Evolutionary conservation across 768 basidiomycete species (phyloP).

Genomic region (Auricularia sp.): DNA sequence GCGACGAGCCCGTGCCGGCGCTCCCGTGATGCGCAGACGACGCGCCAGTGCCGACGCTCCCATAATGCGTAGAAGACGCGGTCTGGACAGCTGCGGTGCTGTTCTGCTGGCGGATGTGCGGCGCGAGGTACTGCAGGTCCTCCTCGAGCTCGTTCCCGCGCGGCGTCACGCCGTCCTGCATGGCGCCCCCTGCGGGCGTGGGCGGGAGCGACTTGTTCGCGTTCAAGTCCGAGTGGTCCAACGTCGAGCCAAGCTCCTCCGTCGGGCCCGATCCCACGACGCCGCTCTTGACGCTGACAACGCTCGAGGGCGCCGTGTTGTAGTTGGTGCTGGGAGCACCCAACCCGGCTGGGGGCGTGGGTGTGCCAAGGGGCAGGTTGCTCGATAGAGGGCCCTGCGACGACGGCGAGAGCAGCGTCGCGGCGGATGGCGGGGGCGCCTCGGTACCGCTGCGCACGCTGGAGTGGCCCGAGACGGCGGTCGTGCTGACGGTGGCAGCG

Average conservation of each 20-base stretch:
- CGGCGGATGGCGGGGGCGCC: background rate
- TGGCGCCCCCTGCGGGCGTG: background rate
- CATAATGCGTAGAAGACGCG: background rate
- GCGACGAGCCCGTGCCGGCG: background rate
- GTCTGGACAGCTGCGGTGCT: background rate
- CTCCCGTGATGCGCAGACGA: background rate
- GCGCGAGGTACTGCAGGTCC: conserved; percentile 1
- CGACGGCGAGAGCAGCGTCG: background rate
- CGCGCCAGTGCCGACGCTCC: background rate
- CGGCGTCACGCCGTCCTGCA: background rate
- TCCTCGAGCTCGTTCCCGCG: background rate
- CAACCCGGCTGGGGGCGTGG: background rate
- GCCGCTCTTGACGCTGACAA: background rate
- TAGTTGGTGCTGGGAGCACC: background rate
- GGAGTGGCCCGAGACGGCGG: background rate
- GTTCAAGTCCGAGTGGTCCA: background rate
- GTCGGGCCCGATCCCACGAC: background rate
- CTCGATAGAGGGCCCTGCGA: background rate
- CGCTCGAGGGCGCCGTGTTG: background rate
- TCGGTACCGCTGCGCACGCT: background rate
- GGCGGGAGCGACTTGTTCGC: background rate
- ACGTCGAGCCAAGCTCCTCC: no score
- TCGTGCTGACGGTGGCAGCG: background rate
- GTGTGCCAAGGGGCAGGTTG: background rate
- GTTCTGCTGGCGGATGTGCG: background rate